These are phyloP conservation scores for Lepiota brunneoincarnata DNA, from an alignment of 768 basidiomycete species.

Conservation along the genomic window DNA sequence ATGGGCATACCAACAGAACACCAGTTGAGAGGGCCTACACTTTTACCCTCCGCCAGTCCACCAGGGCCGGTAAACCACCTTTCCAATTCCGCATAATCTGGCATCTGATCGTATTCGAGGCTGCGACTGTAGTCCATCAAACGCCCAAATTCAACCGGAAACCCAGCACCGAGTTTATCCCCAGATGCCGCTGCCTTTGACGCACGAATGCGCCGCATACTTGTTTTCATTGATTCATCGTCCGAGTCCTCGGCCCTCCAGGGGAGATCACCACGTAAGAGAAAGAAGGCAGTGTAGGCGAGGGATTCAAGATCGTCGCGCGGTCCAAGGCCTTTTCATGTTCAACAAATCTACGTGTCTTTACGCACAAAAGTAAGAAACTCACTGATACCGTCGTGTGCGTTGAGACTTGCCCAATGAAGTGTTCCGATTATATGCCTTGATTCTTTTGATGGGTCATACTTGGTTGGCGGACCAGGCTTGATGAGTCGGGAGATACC, in stretches of 20 bases:
- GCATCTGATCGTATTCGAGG: slow-evolving; percentile 21
- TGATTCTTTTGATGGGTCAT: slow-evolving; percentile 21
- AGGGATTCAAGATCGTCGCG: slow-evolving; percentile 60
- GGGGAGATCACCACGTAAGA: slow-evolving; percentile 44
- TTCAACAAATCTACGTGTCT: too few relatives aligned
- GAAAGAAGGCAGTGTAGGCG: slow-evolving; percentile 53
- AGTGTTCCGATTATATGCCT: slow-evolving; percentile 25
- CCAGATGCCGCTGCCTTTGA: slow-evolving; percentile 15
- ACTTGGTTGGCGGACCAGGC: slow-evolving; percentile 16
- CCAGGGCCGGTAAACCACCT: too few relatives aligned
- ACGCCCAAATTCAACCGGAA: slow-evolving; percentile 21
- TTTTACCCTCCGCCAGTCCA: too few relatives aligned
- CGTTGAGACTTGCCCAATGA: slow-evolving; percentile 30
- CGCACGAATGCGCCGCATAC: slow-evolving; percentile 16
- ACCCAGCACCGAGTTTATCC: slow-evolving; percentile 15
- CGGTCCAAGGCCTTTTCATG: too few relatives aligned
- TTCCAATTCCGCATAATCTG: background rate
- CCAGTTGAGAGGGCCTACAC: too few relatives aligned
- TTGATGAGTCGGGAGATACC: slow-evolving; percentile 23
- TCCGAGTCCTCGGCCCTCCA: slow-evolving; percentile 25
- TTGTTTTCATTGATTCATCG: slow-evolving; percentile 9
- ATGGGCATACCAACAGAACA: too few relatives aligned
- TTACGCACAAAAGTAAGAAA: too few relatives aligned
- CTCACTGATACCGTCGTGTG: slow-evolving; percentile 28
- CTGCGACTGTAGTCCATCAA: slow-evolving; percentile 21